phyloP scores from a whole-genome alignment of 352 stramenopile species.

The Albugo candida region DNA sequence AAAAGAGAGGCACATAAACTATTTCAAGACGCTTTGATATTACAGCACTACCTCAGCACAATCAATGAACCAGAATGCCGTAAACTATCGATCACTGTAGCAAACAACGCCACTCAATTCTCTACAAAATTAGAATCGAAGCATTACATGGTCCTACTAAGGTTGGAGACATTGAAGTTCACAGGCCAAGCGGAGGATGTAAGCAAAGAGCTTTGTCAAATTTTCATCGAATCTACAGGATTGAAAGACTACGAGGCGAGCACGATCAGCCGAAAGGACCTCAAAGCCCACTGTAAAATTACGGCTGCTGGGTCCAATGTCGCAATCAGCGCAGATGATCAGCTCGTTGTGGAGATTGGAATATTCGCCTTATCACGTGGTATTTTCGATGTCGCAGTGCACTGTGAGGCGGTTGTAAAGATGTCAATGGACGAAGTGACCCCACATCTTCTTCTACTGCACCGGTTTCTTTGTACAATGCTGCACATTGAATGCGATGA shows the following conservation, averaged over 20 bases:
- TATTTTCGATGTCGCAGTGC: constrained; percentile 13
- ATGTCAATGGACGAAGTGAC: constrained; percentile 30
- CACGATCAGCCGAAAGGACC: constrained; percentile 24
- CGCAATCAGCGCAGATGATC: constrained; percentile 9
- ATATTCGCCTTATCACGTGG: constrained; percentile 27
- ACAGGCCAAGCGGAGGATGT: constrained; percentile 1
- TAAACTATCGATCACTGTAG: constrained; percentile 42
- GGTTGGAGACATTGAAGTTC: constrained; percentile 45
- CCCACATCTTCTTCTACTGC: constrained; percentile 22
- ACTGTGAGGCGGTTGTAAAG: constrained; percentile 28
- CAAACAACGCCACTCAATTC: constrained; percentile 13
- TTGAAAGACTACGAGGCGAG: constrained; percentile 40
- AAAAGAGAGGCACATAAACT: constrained; percentile 15
- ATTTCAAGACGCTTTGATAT: constrained; percentile 39
- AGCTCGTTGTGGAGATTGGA: constrained; percentile 33
- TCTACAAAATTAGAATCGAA: constrained; percentile 16
- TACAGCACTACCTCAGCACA: constrained; percentile 49
- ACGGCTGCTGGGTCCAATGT: constrained; percentile 17
- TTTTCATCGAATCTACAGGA: constrained; percentile 16
- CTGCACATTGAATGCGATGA: constrained; percentile 8
- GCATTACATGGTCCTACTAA: constrained; percentile 23
- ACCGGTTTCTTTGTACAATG: constrained; percentile 33
- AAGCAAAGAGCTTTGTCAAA: constrained; percentile 2
- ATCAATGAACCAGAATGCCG: constrained; percentile 63
- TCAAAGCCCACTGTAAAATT: constrained; percentile 15